Base-by-base conservation (phyloP, 371 early-diverging fungal genomes). In the Syncephalastrum racemosum region DNA sequence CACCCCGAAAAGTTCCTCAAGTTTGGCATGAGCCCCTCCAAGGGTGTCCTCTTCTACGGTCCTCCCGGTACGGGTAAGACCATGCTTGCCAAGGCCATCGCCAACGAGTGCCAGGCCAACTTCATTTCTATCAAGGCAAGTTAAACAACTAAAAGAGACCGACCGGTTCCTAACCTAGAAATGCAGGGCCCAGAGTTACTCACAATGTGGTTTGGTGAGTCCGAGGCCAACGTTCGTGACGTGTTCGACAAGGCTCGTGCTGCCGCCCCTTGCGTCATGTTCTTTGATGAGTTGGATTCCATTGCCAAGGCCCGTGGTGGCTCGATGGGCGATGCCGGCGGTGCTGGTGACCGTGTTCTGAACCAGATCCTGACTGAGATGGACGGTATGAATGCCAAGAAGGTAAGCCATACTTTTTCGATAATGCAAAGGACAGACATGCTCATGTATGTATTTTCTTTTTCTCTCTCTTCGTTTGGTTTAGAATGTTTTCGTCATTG, bases 61-160 rank as follows among this genome's bases (percentile, higher is more conserved):
- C 99, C 99, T 45, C 99, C 99, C 50, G 99, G 99, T 55, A 99
- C 99, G 74, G 99, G 99, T 85, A 99, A 99, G 80, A 99, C 99
- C 12, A 80, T 99, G 63, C 79, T 99, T 61, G 99, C 99, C 71
- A 99, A 99, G 88, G 99, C 99, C 25, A 97, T 99, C 70, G 99
- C 99, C 63, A 98, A 97, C 67, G 99, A 99, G 82, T 99, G 99
- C 81, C 98, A 99, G 74, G 99, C 99, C 72, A 99, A 99, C 82
- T 99, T 99, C 72, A 99, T 99, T 66, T 96, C 96, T 18, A 94
- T 99, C 84, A 99, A 98, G 88, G 84, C 79, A 71, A 58, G 48
- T 19, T 8, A 8, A 12, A 31, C 1, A 31, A 10, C 36, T 31
- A 8, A 2, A 31, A 31, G 20, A 24, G 4, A 14, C 13, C 2